Conservation (phyloP, 139 green algal species). For the Chlorella sp. region DNA sequence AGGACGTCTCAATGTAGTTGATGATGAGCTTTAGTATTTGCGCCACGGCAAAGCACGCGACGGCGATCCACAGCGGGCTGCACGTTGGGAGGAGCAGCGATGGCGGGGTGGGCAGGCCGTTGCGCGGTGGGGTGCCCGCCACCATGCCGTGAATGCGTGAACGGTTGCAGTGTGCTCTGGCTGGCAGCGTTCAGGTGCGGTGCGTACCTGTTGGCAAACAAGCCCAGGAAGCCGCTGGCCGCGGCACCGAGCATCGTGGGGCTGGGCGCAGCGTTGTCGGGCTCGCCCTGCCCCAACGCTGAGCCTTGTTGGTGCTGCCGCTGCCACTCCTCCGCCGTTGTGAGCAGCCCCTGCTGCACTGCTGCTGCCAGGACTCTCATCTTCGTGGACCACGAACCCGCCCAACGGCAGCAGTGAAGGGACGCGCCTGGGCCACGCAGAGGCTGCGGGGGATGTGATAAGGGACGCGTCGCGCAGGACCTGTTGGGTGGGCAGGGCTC, state of each 20-base stretch:
- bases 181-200: background rate
- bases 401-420: background rate
- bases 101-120: background rate
- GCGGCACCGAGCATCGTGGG: background rate
- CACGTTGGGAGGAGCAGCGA: background rate
- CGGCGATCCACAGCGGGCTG: slow-evolving; percentile 3
- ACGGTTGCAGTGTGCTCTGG: background rate
- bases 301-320: background rate
- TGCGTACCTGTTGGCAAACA: background rate
- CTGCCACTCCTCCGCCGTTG: too few species aligned
- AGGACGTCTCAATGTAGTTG: slow-evolving; percentile 1
- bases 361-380: too few species aligned
- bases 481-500: background rate
- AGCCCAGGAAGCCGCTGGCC: background rate
- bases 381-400: too few species aligned
- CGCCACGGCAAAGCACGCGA: slow-evolving; percentile 8
- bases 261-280: background rate
- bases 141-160: background rate
- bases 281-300: background rate
- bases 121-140: background rate
- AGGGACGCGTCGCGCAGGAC: background rate
- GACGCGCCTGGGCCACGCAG: background rate
- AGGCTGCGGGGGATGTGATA: too few species aligned
- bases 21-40: slow-evolving; percentile 12
- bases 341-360: too few species aligned